Conservation (phyloP, 192 early-diverging fungal genomes). For the Coemansia sp. region DNA sequence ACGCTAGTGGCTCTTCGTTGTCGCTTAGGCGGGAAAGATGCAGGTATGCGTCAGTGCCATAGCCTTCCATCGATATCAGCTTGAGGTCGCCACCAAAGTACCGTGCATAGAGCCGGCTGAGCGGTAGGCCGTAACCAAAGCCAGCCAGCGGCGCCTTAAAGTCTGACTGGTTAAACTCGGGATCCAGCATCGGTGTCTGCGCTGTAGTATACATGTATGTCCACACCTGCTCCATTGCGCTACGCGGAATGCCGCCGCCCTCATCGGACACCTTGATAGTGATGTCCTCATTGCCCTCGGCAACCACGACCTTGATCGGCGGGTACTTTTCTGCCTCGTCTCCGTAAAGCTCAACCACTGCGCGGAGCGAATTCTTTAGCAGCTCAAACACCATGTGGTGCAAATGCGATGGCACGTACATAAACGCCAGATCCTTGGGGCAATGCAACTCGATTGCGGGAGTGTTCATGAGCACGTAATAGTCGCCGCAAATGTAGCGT, state of each 20-base stretch:
- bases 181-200: constrained; percentile 66
- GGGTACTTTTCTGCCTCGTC: constrained; percentile 84
- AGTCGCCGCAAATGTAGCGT: constrained; percentile 84
- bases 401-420: constrained; percentile 94
- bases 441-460: constrained; percentile 78
- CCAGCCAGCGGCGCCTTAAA: constrained; percentile 81
- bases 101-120: constrained; percentile 79
- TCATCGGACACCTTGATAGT: constrained; percentile 96
- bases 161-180: constrained; percentile 70
- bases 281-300: constrained; percentile 87
- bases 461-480: constrained; percentile 79
- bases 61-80: constrained; percentile 93
- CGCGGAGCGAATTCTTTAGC: constrained; percentile 94
- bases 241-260: constrained; percentile 89
- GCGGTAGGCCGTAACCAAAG: constrained; percentile 95
- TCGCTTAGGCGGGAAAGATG: constrained; percentile 87
- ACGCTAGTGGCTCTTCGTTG: constrained; percentile 83
- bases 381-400: constrained; percentile 98
- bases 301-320: constrained; percentile 91
- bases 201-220: constrained; percentile 92
- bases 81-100: constrained; percentile 97
- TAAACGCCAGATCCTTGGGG: constrained; percentile 81
- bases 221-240: constrained; percentile 87
- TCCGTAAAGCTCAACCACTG: constrained; percentile 89
- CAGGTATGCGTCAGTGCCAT: constrained; percentile 93